phyloP scores from a whole-genome alignment of 1,284 basidiomycete species.

The Albatrellus sp. region DNA sequence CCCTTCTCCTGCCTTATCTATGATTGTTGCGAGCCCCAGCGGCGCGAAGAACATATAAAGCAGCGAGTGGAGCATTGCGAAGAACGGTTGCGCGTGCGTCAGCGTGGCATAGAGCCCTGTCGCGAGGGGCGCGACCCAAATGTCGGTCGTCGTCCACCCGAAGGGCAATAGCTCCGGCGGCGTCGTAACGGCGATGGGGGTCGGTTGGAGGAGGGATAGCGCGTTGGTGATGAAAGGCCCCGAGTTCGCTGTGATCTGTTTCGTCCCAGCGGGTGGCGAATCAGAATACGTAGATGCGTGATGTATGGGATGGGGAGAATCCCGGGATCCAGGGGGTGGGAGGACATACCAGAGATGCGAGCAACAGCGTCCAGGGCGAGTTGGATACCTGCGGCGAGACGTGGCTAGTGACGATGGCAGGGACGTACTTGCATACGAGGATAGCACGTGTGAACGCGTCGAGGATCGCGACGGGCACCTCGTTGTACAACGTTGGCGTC shows the following conservation, averaged over 20 bases:
- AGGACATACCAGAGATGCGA: conserved; percentile 49
- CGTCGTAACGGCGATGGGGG: conserved; percentile 46
- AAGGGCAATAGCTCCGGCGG: conserved; percentile 59
- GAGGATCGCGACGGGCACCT: conserved; percentile 50
- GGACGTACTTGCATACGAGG: conserved; percentile 61
- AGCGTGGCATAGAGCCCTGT: conserved; percentile 62
- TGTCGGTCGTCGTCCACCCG: conserved; percentile 63
- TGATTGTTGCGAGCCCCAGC: conserved; percentile 14
- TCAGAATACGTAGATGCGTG: not conserved
- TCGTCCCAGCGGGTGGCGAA: too few species aligned
- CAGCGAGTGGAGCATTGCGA: conserved; percentile 45
- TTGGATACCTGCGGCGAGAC: conserved; percentile 32
- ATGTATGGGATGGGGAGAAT: not conserved
- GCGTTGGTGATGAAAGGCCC: conserved; percentile 64
- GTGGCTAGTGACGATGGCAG: conserved; percentile 45
- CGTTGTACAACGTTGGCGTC: conserved; percentile 32
- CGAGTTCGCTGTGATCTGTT: conserved; percentile 53
- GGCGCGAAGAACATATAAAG: conserved; percentile 29
- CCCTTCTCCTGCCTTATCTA: not conserved
- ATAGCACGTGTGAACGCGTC: conserved; percentile 61
- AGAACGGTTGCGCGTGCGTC: conserved; percentile 70
- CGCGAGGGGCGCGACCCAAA: conserved; percentile 63
- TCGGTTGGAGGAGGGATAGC: conserved; percentile 57
- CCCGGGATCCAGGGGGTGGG: not conserved
- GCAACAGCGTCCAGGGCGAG: conserved; percentile 61